Percentiles rank a stretch among this genome's conserved stretches.
Conservation (phyloP, 208 protist species). For the Borovskyia barvae region DNA sequence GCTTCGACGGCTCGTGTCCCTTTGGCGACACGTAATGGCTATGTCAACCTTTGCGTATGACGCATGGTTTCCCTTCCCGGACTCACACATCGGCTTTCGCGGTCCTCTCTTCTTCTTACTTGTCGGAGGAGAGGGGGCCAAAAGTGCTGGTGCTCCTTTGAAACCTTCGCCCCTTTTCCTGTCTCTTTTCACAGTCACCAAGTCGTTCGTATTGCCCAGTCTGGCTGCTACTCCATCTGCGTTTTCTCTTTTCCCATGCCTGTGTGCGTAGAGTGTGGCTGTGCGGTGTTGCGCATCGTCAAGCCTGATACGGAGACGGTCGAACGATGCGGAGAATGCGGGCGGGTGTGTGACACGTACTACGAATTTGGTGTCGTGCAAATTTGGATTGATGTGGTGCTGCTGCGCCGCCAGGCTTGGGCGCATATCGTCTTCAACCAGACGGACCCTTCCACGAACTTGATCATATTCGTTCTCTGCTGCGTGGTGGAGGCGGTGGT, state of each 20-base stretch:
- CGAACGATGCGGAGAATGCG: constrained; percentile 67
- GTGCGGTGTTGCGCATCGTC: constrained; percentile 48
- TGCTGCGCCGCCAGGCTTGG: constrained; percentile 73
- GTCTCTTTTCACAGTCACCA: neutral
- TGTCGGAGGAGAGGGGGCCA: too few species aligned
- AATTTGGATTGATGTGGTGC: constrained; percentile 70
- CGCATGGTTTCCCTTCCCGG: too few species aligned
- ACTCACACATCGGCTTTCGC: too few species aligned
- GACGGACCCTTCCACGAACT: constrained; percentile 7
- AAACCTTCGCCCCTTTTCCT: neutral
- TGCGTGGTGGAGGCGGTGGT: constrained; percentile 76
- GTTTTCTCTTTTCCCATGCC: constrained; percentile 41
- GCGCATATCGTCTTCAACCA: constrained; percentile 78
- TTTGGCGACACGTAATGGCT: too few species aligned
- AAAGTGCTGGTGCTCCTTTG: constrained; percentile 1
- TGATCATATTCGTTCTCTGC: constrained; percentile 32
- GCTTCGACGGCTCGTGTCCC: neutral
- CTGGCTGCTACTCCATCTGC: neutral
- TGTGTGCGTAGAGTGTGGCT: constrained; percentile 73
- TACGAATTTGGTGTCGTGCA: constrained; percentile 75
- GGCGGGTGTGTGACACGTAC: constrained; percentile 59
- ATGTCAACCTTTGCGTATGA: too few species aligned
- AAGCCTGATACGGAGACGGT: constrained; percentile 70
- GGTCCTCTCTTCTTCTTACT: too few species aligned
- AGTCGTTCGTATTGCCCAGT: neutral